Evolutionary conservation across 2,329 filamentous ascomycete species (phyloP).

Genomic region (Hypoxylon rubiginosum): DNA sequence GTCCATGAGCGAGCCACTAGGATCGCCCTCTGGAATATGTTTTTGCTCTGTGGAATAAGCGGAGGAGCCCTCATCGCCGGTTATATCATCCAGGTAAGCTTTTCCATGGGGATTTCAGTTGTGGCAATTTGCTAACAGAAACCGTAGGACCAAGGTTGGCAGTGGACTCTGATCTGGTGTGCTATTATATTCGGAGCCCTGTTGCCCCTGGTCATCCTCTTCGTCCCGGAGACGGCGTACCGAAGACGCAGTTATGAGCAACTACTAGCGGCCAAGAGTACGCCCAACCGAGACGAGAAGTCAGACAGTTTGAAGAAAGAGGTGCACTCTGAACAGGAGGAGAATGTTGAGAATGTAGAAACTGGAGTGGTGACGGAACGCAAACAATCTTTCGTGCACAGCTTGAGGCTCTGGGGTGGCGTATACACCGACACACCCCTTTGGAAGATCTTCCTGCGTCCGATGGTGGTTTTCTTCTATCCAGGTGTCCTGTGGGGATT

Average conservation of each 20-base stretch:
- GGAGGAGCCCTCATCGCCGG: slow-evolving; percentile 58
- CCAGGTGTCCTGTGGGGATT: slow-evolving; percentile 65
- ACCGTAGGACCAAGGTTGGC: slow-evolving; percentile 54
- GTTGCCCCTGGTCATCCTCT: slow-evolving; percentile 59
- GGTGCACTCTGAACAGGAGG: slow-evolving; percentile 32
- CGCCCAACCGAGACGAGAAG: slow-evolving; percentile 33
- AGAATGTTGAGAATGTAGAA: slow-evolving; percentile 42
- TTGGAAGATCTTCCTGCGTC: slow-evolving; percentile 59
- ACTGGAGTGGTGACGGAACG: slow-evolving; percentile 45
- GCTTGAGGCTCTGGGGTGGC: slow-evolving; percentile 54
- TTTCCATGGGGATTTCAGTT: neutral
- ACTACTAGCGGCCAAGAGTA: slow-evolving; percentile 24
- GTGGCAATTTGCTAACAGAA: slow-evolving; percentile 20
- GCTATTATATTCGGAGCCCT: slow-evolving; percentile 61
- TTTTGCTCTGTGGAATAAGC: slow-evolving; percentile 58
- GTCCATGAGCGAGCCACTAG: slow-evolving; percentile 61
- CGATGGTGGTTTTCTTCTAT: slow-evolving; percentile 64
- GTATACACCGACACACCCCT: slow-evolving; percentile 54
- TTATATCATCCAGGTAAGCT: slow-evolving; percentile 56
- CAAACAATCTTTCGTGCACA: slow-evolving; percentile 53
- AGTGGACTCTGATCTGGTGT: slow-evolving; percentile 63
- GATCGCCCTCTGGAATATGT: slow-evolving; percentile 59
- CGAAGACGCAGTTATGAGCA: slow-evolving; percentile 50
- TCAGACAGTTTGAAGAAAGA: slow-evolving; percentile 42
- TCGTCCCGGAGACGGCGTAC: slow-evolving; percentile 66